Evolutionary conservation across 331 rosid genomes (phyloP).

Genomic region (Quercus tomentella): DNA sequence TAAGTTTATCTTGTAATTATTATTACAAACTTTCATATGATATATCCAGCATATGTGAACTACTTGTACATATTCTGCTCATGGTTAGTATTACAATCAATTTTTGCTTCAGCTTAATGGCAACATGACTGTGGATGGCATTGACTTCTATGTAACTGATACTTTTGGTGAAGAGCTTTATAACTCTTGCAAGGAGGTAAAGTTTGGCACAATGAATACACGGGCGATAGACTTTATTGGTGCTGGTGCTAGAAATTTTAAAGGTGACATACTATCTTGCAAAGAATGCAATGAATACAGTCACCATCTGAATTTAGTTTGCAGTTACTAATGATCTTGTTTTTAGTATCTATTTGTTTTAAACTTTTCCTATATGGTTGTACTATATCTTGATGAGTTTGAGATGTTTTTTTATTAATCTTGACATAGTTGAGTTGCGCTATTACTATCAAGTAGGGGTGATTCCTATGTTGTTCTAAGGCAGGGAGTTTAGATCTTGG

Average conservation of each 20-base stretch:
- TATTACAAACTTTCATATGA: not conserved
- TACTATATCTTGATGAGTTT: not conserved
- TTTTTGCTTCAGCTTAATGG: slow-evolving; percentile 55
- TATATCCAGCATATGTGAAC: not conserved
- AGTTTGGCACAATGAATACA: slow-evolving; percentile 98
- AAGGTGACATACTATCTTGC: slow-evolving; percentile 47
- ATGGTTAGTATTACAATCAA: slow-evolving; percentile 12
- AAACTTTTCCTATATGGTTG: not conserved
- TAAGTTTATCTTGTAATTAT: not conserved
- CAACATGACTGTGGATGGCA: slow-evolving; percentile 81
- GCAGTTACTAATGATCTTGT: not conserved
- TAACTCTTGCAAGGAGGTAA: slow-evolving; percentile 89
- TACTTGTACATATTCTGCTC: not conserved
- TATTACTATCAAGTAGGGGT: not conserved
- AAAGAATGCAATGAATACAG: slow-evolving; percentile 5
- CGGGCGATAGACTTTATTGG: slow-evolving; percentile 94
- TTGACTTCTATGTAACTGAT: slow-evolving; percentile 57
- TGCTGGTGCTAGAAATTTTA: slow-evolving; percentile 70
- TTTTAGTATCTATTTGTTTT: not conserved
- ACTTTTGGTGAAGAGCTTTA: slow-evolving; percentile 75
- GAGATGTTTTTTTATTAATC: not conserved
- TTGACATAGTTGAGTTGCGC: not conserved
- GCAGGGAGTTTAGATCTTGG: not conserved
- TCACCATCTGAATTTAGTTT: slow-evolving; percentile 13
- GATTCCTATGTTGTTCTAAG: not conserved